Conservation (phyloP, 305 asterid species). For the Caryopteris hybrid region DNA sequence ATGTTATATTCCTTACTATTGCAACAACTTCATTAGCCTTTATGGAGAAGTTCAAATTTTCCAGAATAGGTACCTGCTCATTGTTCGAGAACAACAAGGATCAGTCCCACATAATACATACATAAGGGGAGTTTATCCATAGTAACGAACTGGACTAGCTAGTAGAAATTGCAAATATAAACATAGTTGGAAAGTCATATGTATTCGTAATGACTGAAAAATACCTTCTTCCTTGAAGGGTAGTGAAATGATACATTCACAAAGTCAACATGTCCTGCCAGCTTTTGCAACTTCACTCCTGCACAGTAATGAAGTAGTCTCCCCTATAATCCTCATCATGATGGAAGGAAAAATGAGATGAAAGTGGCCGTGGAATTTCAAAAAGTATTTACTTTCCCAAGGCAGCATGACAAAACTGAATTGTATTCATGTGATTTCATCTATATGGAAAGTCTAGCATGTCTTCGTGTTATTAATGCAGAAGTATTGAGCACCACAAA, state of each 20-base stretch:
- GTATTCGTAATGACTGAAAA: not conserved
- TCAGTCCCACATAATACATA: not conserved
- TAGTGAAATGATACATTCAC: constrained; percentile 63
- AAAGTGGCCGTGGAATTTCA: not conserved
- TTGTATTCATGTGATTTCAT: not conserved
- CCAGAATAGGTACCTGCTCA: constrained; percentile 44
- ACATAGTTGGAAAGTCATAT: not conserved
- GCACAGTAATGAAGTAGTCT: constrained; percentile 15
- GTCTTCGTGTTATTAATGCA: too few species aligned
- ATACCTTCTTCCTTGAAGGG: constrained; percentile 70
- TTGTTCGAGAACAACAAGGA: constrained; percentile 8
- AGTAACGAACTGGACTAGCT: not conserved
- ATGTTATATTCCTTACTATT: constrained; percentile 29
- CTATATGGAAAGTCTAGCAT: not conserved
- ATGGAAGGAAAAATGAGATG: not conserved
- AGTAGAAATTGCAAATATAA: not conserved
- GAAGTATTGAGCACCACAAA: too few species aligned
- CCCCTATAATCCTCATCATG: not conserved
- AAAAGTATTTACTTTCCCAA: too few species aligned
- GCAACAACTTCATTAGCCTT: constrained; percentile 42
- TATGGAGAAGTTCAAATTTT: constrained; percentile 39
- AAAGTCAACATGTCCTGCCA: constrained; percentile 75
- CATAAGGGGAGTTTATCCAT: not conserved
- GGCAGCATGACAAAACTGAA: too few species aligned
- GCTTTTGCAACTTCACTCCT: constrained; percentile 67